Base-by-base conservation (phyloP, 805 yeast species). In the Candida golubevii region DNA sequence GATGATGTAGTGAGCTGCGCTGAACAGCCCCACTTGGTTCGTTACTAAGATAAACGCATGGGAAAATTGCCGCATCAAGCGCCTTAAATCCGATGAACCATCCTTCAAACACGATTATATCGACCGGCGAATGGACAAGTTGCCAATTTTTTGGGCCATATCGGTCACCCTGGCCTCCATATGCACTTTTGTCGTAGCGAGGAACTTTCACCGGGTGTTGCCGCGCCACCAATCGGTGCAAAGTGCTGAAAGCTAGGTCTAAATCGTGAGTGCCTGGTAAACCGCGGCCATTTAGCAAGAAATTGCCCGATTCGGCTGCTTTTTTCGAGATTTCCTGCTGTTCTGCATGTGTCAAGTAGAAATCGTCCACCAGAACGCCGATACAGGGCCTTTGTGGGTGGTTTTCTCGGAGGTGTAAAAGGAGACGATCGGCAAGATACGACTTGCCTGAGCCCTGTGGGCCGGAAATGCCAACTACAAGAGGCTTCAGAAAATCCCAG, bases 261-360 rank as follows among this genome's bases (percentile, higher is more conserved):
- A 86, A 56, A 57, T 91, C 97, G 61, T 91, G 99, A 0, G 98
- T 91, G 0, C 97, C 97, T 0, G 98, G 98, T 12, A 87, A 71
- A 0, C 98, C 98, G 26, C 98, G 68, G 3, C 96, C 96, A 46
- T 72, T 76, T 13, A 88, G 56, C 38, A 91, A 65, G 31, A 64
- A 59, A 58, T 87, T 86, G 11, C 64, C 11, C 8, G 34, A 32
- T 47, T 42, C 26, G 9, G 31, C 35, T 3, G 69, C 63, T 2
- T 37, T 15, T 6, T 49, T 33, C 1, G 76, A 74, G 23, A 89
- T 57, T 29, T 48, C 46, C 26, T 45, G 47, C 57, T 88, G 97
- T 14, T 82, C 83, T 7, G 58, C 62, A 58, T 79, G 81, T 0
- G 87, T 79, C 33, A 87, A 66, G 60, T 91, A 91, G 47, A 88